These are phyloP conservation scores for Nepenthes mirabilis DNA, from an alignment of 148 eudicot species.

Conservation along the genomic window DNA sequence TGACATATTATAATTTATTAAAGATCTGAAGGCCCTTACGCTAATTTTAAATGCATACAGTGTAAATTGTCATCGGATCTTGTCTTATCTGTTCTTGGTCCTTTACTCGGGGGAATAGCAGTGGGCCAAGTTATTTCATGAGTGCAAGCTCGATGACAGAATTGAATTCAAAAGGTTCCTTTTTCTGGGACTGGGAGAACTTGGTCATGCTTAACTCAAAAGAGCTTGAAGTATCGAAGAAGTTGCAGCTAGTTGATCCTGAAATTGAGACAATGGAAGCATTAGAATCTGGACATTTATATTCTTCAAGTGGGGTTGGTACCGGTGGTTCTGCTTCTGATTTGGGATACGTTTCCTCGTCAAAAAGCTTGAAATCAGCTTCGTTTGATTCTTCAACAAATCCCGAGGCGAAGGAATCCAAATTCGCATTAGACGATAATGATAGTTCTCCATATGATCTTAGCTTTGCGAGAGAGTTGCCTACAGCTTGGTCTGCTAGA, in stretches of 20 bases:
- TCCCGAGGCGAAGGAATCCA: conserved; percentile 27
- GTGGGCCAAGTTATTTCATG: no score
- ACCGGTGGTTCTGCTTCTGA: conserved; percentile 48
- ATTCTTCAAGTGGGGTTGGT: conserved; percentile 31
- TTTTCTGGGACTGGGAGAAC: conserved; percentile 79
- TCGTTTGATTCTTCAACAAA: conserved; percentile 57
- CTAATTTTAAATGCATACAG: no score
- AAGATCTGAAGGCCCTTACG: no score
- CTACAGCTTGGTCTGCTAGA: conserved; percentile 1
- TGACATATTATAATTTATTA: no score
- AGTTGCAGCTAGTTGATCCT: conserved; percentile 41
- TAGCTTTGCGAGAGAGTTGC: conserved; percentile 25
- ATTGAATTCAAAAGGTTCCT: conserved; percentile 51
- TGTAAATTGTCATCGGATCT: not conserved
- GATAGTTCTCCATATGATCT: conserved; percentile 35
- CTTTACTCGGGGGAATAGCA: not conserved
- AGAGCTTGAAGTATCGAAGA: conserved; percentile 38
- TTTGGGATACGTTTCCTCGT: conserved; percentile 52
- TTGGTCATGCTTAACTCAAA: conserved; percentile 44
- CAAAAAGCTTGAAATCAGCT: conserved; percentile 71
- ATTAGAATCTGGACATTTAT: conserved; percentile 49
- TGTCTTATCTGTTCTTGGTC: not conserved
- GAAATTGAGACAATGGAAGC: conserved; percentile 57
- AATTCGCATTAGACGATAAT: conserved; percentile 24
- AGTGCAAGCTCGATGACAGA: conserved; percentile 40